Evolutionary conservation across 2,329 filamentous ascomycete species (phyloP).

Genomic region (Xylaria sp.): DNA sequence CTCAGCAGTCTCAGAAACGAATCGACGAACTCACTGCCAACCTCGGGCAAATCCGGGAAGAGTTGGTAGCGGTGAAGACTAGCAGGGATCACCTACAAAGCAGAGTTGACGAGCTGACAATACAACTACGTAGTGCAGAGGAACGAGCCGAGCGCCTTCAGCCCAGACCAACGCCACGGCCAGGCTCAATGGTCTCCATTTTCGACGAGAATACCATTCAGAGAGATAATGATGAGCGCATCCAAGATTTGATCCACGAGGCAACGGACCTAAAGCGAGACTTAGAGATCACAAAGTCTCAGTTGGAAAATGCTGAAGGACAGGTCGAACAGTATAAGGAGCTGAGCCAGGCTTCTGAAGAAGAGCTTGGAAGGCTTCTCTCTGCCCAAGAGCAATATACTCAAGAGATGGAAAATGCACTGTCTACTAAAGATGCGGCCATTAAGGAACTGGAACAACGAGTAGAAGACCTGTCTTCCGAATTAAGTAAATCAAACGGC

Average conservation of each 20-base stretch:
- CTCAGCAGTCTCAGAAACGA: slow-evolving; percentile 85
- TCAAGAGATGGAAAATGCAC: slow-evolving; percentile 81
- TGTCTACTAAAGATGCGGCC: slow-evolving; percentile 80
- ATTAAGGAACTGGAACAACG: slow-evolving; percentile 86
- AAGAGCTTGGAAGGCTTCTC: slow-evolving; percentile 81
- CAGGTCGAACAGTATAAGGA: slow-evolving; percentile 89
- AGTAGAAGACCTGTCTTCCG: slow-evolving; percentile 82
- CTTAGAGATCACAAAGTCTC: slow-evolving; percentile 80
- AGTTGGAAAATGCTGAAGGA: slow-evolving; percentile 82
- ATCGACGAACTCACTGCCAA: slow-evolving; percentile 90
- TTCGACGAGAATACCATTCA: slow-evolving; percentile 53
- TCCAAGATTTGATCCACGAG: slow-evolving; percentile 84
- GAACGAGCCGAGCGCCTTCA: slow-evolving; percentile 86
- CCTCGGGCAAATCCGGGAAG: slow-evolving; percentile 83
- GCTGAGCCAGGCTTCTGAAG: slow-evolving; percentile 87
- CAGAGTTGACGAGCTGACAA: slow-evolving; percentile 86
- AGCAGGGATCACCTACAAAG: slow-evolving; percentile 88
- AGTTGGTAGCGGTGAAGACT: slow-evolving; percentile 86
- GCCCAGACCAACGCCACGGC: slow-evolving; percentile 75
- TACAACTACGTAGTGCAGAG: slow-evolving; percentile 88
- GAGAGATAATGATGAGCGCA: slow-evolving; percentile 66
- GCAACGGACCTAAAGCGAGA: slow-evolving; percentile 88
- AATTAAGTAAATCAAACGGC: slow-evolving; percentile 82
- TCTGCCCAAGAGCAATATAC: slow-evolving; percentile 86
- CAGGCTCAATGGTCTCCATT: slow-evolving; percentile 56